These are phyloP conservation scores for Cercospora beticola DNA, from an alignment of 2,329 filamentous ascomycete genomes.

Conservation along the genomic window DNA sequence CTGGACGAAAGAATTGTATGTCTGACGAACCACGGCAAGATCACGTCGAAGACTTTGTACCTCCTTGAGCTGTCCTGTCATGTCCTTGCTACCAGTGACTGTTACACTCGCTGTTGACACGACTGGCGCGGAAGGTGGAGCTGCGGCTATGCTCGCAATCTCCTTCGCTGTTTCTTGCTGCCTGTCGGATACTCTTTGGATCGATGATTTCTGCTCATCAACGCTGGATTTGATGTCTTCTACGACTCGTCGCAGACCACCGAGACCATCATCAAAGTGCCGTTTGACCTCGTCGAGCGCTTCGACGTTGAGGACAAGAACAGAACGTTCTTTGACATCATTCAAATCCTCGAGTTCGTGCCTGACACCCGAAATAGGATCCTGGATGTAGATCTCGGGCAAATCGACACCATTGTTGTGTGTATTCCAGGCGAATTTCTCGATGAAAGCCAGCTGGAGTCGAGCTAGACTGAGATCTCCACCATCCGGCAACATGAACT, in stretches of 20 bases:
- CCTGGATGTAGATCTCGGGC: slow-evolving; percentile 97
- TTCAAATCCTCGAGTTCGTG: slow-evolving; percentile 91
- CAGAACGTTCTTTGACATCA: slow-evolving; percentile 91
- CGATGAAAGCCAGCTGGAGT: slow-evolving; percentile 92
- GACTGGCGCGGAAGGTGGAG: slow-evolving; percentile 43
- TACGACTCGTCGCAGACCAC: slow-evolving; percentile 76
- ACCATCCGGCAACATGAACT: slow-evolving; percentile 84
- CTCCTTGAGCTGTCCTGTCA: slow-evolving; percentile 68
- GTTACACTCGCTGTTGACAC: slow-evolving; percentile 34
- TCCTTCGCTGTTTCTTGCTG: slow-evolving; percentile 89
- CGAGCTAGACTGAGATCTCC: slow-evolving; percentile 82
- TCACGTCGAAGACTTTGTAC: slow-evolving; percentile 82
- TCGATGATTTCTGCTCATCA: slow-evolving; percentile 75
- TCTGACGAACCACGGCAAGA: slow-evolving; percentile 86
- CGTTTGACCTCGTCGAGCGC: slow-evolving; percentile 92
- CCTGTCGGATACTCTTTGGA: slow-evolving; percentile 84
- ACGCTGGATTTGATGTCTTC: slow-evolving; percentile 81
- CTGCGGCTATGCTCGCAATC: slow-evolving; percentile 65
- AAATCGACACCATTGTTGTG: slow-evolving; percentile 89
- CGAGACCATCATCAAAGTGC: slow-evolving; percentile 90
- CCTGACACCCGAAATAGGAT: slow-evolving; percentile 90
- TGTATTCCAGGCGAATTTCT: slow-evolving; percentile 99
- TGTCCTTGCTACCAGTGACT: slow-evolving; percentile 37
- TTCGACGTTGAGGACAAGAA: slow-evolving; percentile 93
- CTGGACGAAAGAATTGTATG: slow-evolving; percentile 85